These are phyloP conservation scores for Cotoneaster glaucophyllus DNA, from an alignment of 306 rosid species.

Conservation along the genomic window DNA sequence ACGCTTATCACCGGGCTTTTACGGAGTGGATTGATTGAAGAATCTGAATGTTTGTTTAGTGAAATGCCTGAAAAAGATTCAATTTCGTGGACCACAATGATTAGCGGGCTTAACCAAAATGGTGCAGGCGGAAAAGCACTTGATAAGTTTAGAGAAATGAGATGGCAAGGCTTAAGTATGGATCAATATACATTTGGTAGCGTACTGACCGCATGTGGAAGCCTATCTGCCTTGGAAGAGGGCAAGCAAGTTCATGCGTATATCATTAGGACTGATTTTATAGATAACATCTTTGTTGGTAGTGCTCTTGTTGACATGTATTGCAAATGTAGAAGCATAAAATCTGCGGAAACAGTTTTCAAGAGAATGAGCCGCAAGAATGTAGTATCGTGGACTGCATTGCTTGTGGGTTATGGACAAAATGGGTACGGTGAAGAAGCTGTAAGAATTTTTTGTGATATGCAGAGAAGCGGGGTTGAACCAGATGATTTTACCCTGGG, in stretches of 20 bases:
- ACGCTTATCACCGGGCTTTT: constrained; percentile 61
- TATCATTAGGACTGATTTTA: constrained; percentile 53
- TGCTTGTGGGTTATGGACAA: constrained; percentile 92
- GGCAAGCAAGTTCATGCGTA: constrained; percentile 84
- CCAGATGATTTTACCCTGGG: constrained; percentile 85
- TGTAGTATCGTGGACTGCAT: constrained; percentile 86
- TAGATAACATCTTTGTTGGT: constrained; percentile 63
- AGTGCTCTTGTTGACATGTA: constrained; percentile 97
- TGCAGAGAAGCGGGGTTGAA: constrained; percentile 70
- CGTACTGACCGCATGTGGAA: constrained; percentile 81
- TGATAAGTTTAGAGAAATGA: constrained; percentile 54
- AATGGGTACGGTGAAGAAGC: constrained; percentile 85
- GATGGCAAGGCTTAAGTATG: constrained; percentile 42
- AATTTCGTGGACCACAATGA: constrained; percentile 80
- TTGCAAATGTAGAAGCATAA: constrained; percentile 66
- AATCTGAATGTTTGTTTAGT: constrained; percentile 43
- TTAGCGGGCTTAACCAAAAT: constrained; percentile 68
- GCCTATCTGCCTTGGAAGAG: constrained; percentile 49
- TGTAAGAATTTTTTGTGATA: constrained; percentile 60
- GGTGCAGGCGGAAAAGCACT: constrained; percentile 53
- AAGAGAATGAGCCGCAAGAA: constrained; percentile 64
- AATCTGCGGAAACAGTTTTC: constrained; percentile 68
- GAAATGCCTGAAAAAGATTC: constrained; percentile 65
- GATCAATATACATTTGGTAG: constrained; percentile 91
- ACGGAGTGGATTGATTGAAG: constrained; percentile 53